Percentiles rank a stretch among this genome's conserved stretches.
These are phyloP conservation scores for Phlebopus sp. DNA, from an alignment of 1,284 basidiomycete species.

Conservation along the genomic window DNA sequence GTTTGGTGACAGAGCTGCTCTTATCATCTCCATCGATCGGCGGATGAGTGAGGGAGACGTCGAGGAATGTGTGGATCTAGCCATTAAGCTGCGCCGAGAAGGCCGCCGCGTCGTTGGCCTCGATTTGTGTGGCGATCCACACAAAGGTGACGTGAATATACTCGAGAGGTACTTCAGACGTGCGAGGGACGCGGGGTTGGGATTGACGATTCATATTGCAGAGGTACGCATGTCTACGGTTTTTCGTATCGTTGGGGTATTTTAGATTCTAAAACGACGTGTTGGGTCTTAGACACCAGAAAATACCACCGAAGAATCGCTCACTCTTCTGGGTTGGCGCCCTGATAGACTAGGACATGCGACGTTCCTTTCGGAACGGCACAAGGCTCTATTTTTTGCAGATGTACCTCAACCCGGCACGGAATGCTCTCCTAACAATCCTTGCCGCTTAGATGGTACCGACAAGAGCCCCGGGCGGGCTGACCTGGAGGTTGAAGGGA, in stretches of 20 bases:
- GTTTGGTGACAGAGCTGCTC: conserved; percentile 50
- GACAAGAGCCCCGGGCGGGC: too few relatives aligned
- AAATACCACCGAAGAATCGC: conserved; percentile 57
- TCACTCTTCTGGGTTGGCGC: conserved; percentile 58
- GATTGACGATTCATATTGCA: conserved; percentile 76
- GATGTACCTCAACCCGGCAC: conserved; percentile 20
- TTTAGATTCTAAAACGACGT: background rate
- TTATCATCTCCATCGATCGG: conserved; percentile 75
- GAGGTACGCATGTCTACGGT: conserved; percentile 48
- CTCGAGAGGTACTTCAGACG: conserved; percentile 53
- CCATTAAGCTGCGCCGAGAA: conserved; percentile 50
- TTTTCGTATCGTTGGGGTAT: background rate
- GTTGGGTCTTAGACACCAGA: conserved; percentile 40
- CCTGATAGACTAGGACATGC: conserved; percentile 79
- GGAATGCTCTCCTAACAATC: conserved; percentile 16
- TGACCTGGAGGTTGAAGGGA: conserved; percentile 22
- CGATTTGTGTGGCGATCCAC: conserved; percentile 78
- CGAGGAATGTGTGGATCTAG: conserved; percentile 56
- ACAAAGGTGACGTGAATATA: conserved; percentile 53
- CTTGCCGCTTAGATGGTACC: conserved; percentile 11
- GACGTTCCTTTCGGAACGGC: conserved; percentile 69
- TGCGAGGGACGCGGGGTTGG: conserved; percentile 58
- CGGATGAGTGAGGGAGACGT: conserved; percentile 52
- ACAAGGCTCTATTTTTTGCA: conserved; percentile 52
- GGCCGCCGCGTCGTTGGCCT: conserved; percentile 71